A percentile compares a stretch with the other conserved stretches of the same genome.
Conservation (phyloP, 1,139 yeast species). For the Kluyveromyces marxianus region DNA sequence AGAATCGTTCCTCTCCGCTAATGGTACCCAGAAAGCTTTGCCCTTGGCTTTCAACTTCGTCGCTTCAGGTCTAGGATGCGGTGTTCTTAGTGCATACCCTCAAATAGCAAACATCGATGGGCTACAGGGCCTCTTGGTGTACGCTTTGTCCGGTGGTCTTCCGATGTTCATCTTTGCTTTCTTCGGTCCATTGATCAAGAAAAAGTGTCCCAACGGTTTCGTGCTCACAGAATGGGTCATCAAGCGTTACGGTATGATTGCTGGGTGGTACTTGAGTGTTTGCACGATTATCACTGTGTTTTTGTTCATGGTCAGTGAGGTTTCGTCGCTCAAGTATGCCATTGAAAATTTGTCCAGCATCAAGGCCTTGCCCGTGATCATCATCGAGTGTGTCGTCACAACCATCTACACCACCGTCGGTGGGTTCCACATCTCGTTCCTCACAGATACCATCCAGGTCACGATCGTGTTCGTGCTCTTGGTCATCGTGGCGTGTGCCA, state of each 20-base stretch:
- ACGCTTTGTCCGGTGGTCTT: conserved; percentile 71
- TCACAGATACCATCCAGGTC: conserved; percentile 88
- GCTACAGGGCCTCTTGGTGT: conserved; percentile 78
- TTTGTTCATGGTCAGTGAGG: conserved; percentile 81
- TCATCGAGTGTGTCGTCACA: conserved; percentile 82
- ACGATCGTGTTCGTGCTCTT: conserved; percentile 57
- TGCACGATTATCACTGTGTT: conserved; percentile 84
- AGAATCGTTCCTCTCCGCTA: conserved; percentile 59
- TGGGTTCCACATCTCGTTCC: conserved; percentile 82
- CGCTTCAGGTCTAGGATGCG: conserved; percentile 93
- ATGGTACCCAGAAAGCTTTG: conserved; percentile 72
- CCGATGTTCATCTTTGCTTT: conserved; percentile 79
- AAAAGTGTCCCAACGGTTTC: conserved; percentile 81
- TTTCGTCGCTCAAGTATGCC: conserved; percentile 72
- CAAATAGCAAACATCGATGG: conserved; percentile 84
- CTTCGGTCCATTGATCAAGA: conserved; percentile 74
- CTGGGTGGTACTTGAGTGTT: conserved; percentile 69
- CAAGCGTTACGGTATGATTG: conserved; percentile 62
- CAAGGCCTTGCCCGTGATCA: conserved; percentile 72
- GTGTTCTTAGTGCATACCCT: conserved; percentile 77
- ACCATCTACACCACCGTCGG: conserved; percentile 81
- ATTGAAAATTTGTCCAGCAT: conserved; percentile 72
- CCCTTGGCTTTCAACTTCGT: conserved; percentile 80
- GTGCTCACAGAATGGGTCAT: conserved; percentile 94
- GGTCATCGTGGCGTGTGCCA: conserved; percentile 68